Percentiles rank a stretch among this genome's conserved stretches.
These are phyloP conservation scores for Dalbergia cultrata DNA, from an alignment of 306 rosid genomes.

Conservation along the genomic window DNA sequence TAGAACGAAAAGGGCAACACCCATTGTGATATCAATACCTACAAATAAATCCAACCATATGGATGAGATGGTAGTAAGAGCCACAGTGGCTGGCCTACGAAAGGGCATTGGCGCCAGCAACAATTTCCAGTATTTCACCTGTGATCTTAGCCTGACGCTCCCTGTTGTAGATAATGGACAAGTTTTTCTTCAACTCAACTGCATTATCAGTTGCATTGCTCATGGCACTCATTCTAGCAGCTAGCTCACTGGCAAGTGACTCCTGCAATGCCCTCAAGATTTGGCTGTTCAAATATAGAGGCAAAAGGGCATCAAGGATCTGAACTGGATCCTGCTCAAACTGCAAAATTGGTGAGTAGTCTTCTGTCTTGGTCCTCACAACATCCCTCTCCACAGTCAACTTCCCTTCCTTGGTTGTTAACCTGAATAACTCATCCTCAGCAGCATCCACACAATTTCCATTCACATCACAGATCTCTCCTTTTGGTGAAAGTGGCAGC, in stretches of 20 bases:
- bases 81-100: constrained; percentile 9
- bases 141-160: constrained; percentile 92
- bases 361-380: constrained; percentile 60
- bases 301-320: constrained; percentile 88
- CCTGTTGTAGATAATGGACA: constrained; percentile 73
- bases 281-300: constrained; percentile 90
- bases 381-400: constrained; percentile 80
- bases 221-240: constrained; percentile 95
- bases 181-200: constrained; percentile 65
- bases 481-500: constrained; percentile 91
- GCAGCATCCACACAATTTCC: constrained; percentile 89
- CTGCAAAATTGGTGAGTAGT: constrained; percentile 75
- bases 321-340: constrained; percentile 97
- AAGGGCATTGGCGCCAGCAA: constrained; percentile 84
- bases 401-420: constrained; percentile 87
- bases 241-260: constrained; percentile 90
- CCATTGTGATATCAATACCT: constrained; percentile 49
- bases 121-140: constrained; percentile 91
- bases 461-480: constrained; percentile 86
- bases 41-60: constrained; percentile 43
- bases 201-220: constrained; percentile 87
- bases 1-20: constrained; percentile 32
- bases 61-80: constrained; percentile 21
- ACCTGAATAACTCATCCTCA: constrained; percentile 87
- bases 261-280: constrained; percentile 90